Base-by-base conservation (phyloP, 768 basidiomycete genomes). In the Postia placenta region DNA sequence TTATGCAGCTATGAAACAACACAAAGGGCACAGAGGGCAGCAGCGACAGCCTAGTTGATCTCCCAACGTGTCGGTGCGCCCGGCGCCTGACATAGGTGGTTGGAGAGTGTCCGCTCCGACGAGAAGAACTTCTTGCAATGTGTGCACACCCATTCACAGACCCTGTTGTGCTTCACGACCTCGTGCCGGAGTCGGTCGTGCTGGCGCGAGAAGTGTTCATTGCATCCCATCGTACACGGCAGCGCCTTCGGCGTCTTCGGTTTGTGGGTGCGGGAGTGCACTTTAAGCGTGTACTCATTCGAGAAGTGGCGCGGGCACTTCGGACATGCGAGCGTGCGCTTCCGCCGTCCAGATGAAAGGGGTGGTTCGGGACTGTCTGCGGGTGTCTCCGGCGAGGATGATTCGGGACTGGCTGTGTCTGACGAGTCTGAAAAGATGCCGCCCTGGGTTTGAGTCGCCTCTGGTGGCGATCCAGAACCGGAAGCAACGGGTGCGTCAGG, bases 271-370 rank as follows among this genome's bases (percentile, higher is more conserved):
- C 23, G 41, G 23, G 23, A 23, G 23, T 42, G 41, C 4, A 42
- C 41, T 25, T 42, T 42, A 23, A 42, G 41, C 9, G 41, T 42
- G 23, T 42, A 42, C 41, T 42, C 41, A 23, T 23, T 42, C 19
- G 41, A 22, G 41, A 42, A 42, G 19, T 23, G 23, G 11, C 23
- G 41, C 7, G 41, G 41, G n/a, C 41, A 42, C 23, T 42, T 20
- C 6, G 23, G 41, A 24, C 41, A 42, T 15, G 41, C 15, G 17
- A 20, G 14, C 7, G 23, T 42, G 41, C 41, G 41, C n/a, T 42
- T 42, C 9, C 41, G 11, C 41, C 41, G n/a, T 7, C 7, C n/a
- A 23, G 30, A 15, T 15, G 30, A 33, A 15, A 7, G 15, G 30
- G 30, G 15, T 7, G 30, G 7, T 15, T 7, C 7, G 15, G 30